Conservation (phyloP, 805 yeast genomes). For the Candida railenensis region DNA sequence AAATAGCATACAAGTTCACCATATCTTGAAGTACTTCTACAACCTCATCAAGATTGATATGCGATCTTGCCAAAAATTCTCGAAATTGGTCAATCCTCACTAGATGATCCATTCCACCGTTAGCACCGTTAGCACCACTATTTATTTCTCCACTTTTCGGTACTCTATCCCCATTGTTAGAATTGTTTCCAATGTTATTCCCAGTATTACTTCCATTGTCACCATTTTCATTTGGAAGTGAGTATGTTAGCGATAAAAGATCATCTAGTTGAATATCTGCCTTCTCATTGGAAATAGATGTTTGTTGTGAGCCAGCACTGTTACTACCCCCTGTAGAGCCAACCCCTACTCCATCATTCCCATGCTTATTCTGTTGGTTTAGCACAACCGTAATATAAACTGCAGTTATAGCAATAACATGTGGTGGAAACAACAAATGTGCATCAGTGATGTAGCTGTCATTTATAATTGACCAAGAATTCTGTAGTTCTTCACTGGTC, state of each 20-base stretch:
- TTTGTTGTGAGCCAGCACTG: not conserved
- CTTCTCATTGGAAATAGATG: slow-evolving; percentile 14
- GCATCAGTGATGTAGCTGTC: slow-evolving; percentile 88
- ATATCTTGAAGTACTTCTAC: slow-evolving; percentile 84
- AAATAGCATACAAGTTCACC: slow-evolving; percentile 74
- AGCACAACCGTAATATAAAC: slow-evolving; percentile 75
- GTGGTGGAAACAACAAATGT: slow-evolving; percentile 84
- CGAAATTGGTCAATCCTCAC: slow-evolving; percentile 56
- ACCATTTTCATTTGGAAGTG: slow-evolving; percentile 3
- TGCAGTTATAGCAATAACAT: slow-evolving; percentile 78
- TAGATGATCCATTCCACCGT: slow-evolving; percentile 12
- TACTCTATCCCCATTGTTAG: slow-evolving; percentile 4
- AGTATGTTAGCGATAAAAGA: slow-evolving; percentile 25
- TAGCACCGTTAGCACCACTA: not conserved
- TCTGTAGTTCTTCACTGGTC: slow-evolving; percentile 70
- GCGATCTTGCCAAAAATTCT: slow-evolving; percentile 69
- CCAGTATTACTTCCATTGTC: not conserved
- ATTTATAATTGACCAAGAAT: slow-evolving; percentile 85
- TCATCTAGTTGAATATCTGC: slow-evolving; percentile 36
- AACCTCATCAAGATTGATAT: slow-evolving; percentile 73
- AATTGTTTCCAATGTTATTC: slow-evolving; percentile 3
- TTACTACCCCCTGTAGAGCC: slow-evolving; percentile 11
- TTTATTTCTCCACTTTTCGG: slow-evolving; percentile 1
- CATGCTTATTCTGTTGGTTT: slow-evolving; percentile 22
- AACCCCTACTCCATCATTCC: slow-evolving; percentile 10